phyloP scores from a whole-genome alignment of 305 asterid genomes.

The Solanum hybrid region DNA sequence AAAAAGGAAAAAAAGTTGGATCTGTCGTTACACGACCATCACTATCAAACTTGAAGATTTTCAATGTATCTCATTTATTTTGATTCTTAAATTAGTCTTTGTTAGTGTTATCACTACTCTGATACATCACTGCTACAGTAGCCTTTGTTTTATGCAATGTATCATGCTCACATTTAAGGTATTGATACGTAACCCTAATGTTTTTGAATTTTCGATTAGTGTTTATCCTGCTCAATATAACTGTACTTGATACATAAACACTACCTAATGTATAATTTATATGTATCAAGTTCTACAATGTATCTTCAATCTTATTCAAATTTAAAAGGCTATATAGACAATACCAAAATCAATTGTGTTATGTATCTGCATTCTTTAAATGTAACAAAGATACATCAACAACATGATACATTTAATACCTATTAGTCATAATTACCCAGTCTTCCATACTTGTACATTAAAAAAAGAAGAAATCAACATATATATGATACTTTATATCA shows the following conservation, averaged over 20 bases:
- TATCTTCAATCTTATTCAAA: neutral
- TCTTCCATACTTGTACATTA: neutral
- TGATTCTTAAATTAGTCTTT: neutral
- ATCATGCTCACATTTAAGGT: neutral
- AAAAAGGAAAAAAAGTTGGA: neutral
- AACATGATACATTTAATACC: neutral
- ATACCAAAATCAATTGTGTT: neutral
- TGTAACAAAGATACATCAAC: too few species aligned
- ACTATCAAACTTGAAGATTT: neutral
- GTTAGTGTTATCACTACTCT: neutral
- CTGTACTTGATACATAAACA: neutral
- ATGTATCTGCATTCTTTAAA: neutral
- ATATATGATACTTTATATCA: too few species aligned
- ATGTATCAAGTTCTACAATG: neutral
- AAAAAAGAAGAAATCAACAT: neutral
- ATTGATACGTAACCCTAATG: neutral
- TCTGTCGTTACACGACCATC: neutral
- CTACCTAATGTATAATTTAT: neutral
- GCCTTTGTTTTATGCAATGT: neutral
- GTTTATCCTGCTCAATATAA: neutral
- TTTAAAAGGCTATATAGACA: neutral
- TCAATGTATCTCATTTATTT: neutral
- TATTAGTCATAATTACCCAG: too few species aligned
- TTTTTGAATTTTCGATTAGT: too few species aligned
- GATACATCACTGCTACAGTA: neutral